These are phyloP conservation scores for Dryas octopetala DNA, from an alignment of 306 rosid species.

Conservation along the genomic window DNA sequence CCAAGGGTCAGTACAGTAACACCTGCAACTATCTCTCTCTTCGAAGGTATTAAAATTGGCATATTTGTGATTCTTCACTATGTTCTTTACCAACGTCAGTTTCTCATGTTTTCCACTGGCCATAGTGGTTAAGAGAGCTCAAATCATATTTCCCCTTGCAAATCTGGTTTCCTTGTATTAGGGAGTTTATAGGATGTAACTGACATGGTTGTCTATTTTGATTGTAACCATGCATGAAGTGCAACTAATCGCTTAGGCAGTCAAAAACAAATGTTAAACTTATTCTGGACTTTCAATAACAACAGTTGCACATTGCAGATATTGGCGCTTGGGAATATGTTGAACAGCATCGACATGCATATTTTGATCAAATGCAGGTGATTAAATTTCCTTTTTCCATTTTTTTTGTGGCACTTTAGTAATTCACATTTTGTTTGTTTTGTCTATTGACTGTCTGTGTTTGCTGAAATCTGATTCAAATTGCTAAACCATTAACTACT, in stretches of 20 bases:
- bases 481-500: neutral
- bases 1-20: slow-evolving; percentile 95
- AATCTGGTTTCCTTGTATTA: neutral
- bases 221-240: neutral
- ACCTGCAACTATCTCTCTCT: slow-evolving; percentile 77
- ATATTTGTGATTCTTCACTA: neutral
- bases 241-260: slow-evolving; percentile 12
- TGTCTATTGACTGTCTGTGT: neutral
- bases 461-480: slow-evolving; percentile 1
- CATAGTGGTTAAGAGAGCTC: neutral
- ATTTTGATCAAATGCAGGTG: slow-evolving; percentile 94
- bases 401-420: neutral
- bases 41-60: slow-evolving; percentile 61
- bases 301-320: slow-evolving; percentile 48
- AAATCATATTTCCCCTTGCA: neutral
- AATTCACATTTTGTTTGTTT: neutral
- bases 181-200: neutral
- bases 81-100: neutral
- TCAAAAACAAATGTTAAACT: slow-evolving; percentile 1
- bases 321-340: slow-evolving; percentile 89
- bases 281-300: slow-evolving; percentile 20
- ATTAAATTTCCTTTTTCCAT: slow-evolving; percentile 3
- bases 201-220: neutral
- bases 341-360: slow-evolving; percentile 76
- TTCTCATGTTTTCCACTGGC: neutral